Conservation (phyloP, 495 filamentous ascomycete genomes). For the Letharia lupina region DNA sequence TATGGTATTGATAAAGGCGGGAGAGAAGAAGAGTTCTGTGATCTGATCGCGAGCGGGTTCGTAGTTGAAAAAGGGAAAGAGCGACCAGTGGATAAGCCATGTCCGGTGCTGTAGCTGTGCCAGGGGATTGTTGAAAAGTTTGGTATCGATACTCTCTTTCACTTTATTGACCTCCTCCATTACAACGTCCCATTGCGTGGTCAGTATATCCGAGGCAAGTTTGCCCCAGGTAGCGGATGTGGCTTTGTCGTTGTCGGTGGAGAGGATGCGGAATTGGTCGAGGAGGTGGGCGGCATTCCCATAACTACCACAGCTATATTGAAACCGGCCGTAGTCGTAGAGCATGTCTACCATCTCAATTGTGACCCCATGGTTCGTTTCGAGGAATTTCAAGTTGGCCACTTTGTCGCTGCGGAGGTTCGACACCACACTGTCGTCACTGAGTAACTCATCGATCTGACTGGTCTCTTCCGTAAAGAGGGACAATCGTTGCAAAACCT, state of each 20-base stretch:
- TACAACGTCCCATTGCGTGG: constrained; percentile 86
- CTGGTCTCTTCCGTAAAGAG: constrained; percentile 73
- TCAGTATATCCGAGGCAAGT: constrained; percentile 86
- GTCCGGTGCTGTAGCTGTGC: constrained; percentile 90
- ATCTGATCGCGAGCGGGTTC: constrained; percentile 82
- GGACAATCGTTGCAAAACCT: constrained; percentile 73
- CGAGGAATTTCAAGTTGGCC: constrained; percentile 90
- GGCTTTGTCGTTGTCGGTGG: constrained; percentile 95
- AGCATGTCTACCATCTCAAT: constrained; percentile 89
- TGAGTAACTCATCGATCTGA: constrained; percentile 76
- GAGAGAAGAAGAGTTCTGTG: constrained; percentile 93
- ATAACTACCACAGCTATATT: constrained; percentile 94
- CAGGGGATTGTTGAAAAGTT: constrained; percentile 90
- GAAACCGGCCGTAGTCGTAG: constrained; percentile 88
- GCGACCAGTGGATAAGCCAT: constrained; percentile 95
- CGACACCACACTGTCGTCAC: constrained; percentile 75
- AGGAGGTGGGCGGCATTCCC: constrained; percentile 76
- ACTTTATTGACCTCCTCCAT: constrained; percentile 93
- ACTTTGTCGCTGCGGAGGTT: constrained; percentile 91
- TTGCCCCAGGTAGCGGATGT: constrained; percentile 93
- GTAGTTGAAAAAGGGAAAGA: constrained; percentile 99
- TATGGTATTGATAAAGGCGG: constrained; percentile 96
- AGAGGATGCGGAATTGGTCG: constrained; percentile 93
- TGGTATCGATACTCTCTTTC: constrained; percentile 83
- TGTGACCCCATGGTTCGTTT: constrained; percentile 89